Conservation (phyloP, 495 filamentous ascomycete species). For the Penicillium daleae region DNA sequence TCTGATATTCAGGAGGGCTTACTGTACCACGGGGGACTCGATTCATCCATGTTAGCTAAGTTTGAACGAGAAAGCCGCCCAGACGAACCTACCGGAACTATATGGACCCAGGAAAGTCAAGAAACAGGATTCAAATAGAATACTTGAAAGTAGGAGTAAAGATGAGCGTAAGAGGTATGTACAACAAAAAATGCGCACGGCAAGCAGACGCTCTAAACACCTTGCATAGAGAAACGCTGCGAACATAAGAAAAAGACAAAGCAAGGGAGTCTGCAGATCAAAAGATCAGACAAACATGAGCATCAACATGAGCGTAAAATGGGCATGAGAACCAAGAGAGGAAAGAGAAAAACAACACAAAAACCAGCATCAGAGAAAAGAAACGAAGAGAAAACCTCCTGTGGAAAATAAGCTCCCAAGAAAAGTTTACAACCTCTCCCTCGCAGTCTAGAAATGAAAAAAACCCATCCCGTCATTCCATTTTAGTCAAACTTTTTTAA, state of each 20-base stretch:
- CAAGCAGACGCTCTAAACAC: slow-evolving; percentile 39
- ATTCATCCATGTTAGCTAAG: neutral
- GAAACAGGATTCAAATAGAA: neutral
- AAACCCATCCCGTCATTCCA: neutral
- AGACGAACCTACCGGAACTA: neutral
- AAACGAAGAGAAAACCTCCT: neutral
- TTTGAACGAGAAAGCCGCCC: neutral
- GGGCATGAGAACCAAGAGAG: neutral
- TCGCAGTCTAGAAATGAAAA: slow-evolving; percentile 6
- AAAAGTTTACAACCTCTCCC: neutral
- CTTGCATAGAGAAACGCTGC: slow-evolving; percentile 36
- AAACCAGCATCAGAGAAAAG: no score
- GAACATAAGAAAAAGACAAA: slow-evolving; percentile 17
- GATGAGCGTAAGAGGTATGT: slow-evolving; percentile 33
- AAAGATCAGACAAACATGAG: neutral
- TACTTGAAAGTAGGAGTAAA: slow-evolving; percentile 1
- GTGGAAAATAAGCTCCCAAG: neutral
- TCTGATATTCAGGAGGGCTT: neutral
- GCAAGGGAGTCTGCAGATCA: slow-evolving; percentile 17
- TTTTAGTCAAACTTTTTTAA: neutral
- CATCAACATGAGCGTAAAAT: slow-evolving; percentile 1
- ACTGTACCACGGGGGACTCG: no score
- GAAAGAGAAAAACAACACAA: neutral
- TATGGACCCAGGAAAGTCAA: neutral
- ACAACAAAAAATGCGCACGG: slow-evolving; percentile 29